phyloP scores from a whole-genome alignment of 1,284 basidiomycete species.

The Ganoderma sinense region DNA sequence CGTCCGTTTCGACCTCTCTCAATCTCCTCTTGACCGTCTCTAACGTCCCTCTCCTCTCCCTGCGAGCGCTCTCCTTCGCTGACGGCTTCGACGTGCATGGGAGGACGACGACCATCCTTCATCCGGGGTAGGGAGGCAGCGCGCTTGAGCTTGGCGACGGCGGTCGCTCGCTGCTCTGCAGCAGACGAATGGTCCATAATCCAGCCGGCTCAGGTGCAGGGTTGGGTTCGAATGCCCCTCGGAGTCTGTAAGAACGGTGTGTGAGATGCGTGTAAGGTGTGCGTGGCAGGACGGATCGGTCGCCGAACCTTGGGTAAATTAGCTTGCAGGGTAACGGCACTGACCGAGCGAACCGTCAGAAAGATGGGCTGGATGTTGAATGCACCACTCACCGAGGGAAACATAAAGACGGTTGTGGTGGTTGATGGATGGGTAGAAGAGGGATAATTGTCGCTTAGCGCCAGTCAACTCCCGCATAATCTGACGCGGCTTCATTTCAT shows the following conservation, averaged over 20 bases:
- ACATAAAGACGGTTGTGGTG: constrained; percentile 30
- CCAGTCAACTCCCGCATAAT: not conserved
- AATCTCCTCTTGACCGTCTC: constrained; percentile 34
- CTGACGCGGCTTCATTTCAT: not conserved
- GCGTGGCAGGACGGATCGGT: constrained; percentile 31
- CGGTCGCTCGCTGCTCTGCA: constrained; percentile 79
- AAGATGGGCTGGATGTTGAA: not conserved
- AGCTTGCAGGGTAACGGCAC: constrained; percentile 23
- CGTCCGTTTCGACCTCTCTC: constrained; percentile 29
- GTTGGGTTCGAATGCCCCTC: constrained; percentile 35
- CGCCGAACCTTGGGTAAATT: constrained; percentile 29
- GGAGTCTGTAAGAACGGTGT: constrained; percentile 38
- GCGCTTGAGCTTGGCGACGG: constrained; percentile 89
- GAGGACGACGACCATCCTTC: constrained; percentile 85
- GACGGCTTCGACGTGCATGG: constrained; percentile 81
- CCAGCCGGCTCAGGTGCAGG: constrained; percentile 31
- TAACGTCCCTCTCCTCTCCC: constrained; percentile 39
- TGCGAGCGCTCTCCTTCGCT: constrained; percentile 76
- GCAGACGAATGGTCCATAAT: constrained; percentile 56
- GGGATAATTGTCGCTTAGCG: too few relatives aligned
- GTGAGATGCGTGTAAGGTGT: constrained; percentile 17
- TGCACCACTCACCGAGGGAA: constrained; percentile 28
- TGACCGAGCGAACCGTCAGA: not conserved
- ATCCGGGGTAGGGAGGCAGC: constrained; percentile 89
- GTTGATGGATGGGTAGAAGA: not conserved